phyloP scores from a whole-genome alignment of 83 land plant species.

The Picea abies region DNA sequence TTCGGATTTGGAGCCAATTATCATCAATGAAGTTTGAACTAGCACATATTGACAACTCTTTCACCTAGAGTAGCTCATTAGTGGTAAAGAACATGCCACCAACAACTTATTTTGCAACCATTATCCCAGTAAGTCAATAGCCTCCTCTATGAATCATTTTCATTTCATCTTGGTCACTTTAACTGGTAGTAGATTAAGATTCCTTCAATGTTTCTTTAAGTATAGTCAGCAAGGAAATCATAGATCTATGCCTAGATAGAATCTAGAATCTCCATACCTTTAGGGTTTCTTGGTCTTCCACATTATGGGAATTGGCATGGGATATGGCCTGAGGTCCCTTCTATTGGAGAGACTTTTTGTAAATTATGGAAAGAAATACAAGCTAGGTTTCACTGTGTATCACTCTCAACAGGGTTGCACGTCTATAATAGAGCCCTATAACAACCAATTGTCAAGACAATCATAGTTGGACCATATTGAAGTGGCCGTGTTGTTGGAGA shows the following conservation, averaged over 20 bases:
- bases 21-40: conserved; percentile 56
- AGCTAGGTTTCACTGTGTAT: conserved; percentile 52
- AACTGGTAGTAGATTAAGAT: not conserved
- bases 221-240: not conserved
- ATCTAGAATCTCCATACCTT: not conserved
- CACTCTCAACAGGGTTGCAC: conserved; percentile 55
- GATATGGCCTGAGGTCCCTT: conserved; percentile 25
- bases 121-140: conserved; percentile 38
- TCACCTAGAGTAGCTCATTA: conserved; percentile 59
- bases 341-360: conserved; percentile 51
- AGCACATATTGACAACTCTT: conserved; percentile 54
- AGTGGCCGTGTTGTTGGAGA: conserved; percentile 23
- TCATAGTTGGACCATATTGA: conserved; percentile 52
- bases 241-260: not conserved
- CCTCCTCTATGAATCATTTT: not conserved
- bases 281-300: not conserved
- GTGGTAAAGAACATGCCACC: conserved; percentile 61
- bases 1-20: conserved; percentile 57
- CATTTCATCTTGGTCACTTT: not conserved
- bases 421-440: conserved; percentile 56
- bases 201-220: not conserved
- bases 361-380: conserved; percentile 58
- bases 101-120: conserved; percentile 65
- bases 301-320: not conserved
- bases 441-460: conserved; percentile 54